Evolutionary conservation across 1,139 yeast species (phyloP).

Genomic region (Taphrina communis): DNA sequence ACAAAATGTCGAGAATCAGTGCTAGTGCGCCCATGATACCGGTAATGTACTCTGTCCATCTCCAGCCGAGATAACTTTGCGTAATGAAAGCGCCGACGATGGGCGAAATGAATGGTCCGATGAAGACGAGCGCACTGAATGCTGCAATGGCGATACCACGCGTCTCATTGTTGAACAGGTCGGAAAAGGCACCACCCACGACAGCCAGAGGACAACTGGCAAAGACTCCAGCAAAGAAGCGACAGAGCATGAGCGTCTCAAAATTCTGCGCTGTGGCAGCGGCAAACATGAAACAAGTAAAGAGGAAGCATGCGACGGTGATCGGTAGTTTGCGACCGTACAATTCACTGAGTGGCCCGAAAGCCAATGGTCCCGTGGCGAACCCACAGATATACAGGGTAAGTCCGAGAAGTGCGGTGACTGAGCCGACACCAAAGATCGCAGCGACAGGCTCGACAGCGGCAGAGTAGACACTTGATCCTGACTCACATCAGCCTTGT

Average conservation of each 20-base stretch:
- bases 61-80: conserved; percentile 67
- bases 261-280: conserved; percentile 64
- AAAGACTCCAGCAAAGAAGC: conserved; percentile 80
- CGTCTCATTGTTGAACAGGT: conserved; percentile 72
- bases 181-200: conserved; percentile 88
- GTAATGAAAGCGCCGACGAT: conserved; percentile 77
- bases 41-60: conserved; percentile 65
- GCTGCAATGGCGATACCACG: conserved; percentile 58
- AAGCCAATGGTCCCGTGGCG: conserved; percentile 50
- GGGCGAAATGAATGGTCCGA: conserved; percentile 81
- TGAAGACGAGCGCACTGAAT: conserved; percentile 51
- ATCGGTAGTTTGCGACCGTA: conserved; percentile 57
- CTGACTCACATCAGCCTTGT: background rate
- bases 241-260: conserved; percentile 60
- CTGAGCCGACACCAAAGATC: conserved; percentile 60
- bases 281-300: conserved; percentile 66
- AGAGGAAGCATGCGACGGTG: conserved; percentile 52
- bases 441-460: conserved; percentile 56
- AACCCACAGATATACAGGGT: conserved; percentile 53
- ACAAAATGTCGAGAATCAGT: conserved; percentile 63
- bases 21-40: conserved; percentile 56
- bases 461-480: conserved; percentile 62
- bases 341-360: conserved; percentile 70
- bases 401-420: conserved; percentile 67
- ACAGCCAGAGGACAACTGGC: conserved; percentile 86